Base-by-base conservation (phyloP, 768 basidiomycete species). In the Filobasidium floriforme region DNA sequence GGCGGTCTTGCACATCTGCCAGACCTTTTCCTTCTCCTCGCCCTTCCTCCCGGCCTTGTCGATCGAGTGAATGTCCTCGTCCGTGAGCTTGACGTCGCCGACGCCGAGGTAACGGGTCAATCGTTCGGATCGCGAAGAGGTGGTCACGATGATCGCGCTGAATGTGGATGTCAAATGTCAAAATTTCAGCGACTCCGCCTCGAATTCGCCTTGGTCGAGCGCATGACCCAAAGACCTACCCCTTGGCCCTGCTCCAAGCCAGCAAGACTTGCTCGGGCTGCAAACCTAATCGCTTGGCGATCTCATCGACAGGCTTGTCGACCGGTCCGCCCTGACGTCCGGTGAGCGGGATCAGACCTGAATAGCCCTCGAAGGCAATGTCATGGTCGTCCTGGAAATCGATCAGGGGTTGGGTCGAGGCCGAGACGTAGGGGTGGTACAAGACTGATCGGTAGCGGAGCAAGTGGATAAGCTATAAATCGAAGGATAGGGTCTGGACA, bases 101-200 rank as follows among this genome's bases (percentile, higher is more conserved):
- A 85, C 84, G 1, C 80, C 85, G 49, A 89, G 80, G 72, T 90
- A 90, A 69, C 88, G 85, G 69, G 85, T 76, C 46, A 90, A 80
- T 60, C 85, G 85, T 49, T 84, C 73, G 60, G 73, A 73, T 63
- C 60, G 69, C 54, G 71, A 73, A 3, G 76, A 77, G 28, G 77
- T 77, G 61, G 77, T 77, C 43, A 79, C 70, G 66, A 73, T 73
- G 67, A 77, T 70, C 14, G 75, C 78, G 1, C 76, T 77, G 24
- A 26, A 9, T 9, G 32, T 37, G 4, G 32, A 37, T 37, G 32
- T 24, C 26, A 63, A n/a, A 24, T 7, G 32, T 60, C n/a, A 22
- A 4, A 7, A 12, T 12, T n/a, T n/a, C 41, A 15, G 37, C 28
- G 44, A n/a, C 3, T 37, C 18, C 2, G 15, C 2, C 0, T 77